phyloP scores from a whole-genome alignment of 768 basidiomycete genomes.

The Collybia sp. region DNA sequence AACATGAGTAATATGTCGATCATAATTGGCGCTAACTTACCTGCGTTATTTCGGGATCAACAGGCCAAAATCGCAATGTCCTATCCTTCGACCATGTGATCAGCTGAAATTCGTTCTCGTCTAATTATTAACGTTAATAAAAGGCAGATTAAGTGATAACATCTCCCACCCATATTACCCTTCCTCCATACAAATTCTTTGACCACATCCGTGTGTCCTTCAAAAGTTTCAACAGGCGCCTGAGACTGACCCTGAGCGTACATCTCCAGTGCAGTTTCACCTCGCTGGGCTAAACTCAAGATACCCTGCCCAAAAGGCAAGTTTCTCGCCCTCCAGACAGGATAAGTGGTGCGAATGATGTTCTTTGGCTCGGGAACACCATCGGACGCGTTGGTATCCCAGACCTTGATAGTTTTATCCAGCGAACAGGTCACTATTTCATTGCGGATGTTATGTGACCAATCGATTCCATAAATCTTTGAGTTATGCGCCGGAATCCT shows the following conservation, averaged over 20 bases:
- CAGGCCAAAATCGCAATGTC: constrained; percentile 87
- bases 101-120: constrained; percentile 49
- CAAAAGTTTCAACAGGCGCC: constrained; percentile 66
- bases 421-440: constrained; percentile 93
- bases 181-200: constrained; percentile 98
- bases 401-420: constrained; percentile 89
- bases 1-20: not conserved
- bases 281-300: constrained; percentile 83
- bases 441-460: constrained; percentile 71
- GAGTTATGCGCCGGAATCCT: constrained; percentile 79
- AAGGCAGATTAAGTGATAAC: constrained; percentile 6
- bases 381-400: constrained; percentile 48
- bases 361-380: constrained; percentile 32
- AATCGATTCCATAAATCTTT: constrained; percentile 97
- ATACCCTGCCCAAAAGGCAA: constrained; percentile 91
- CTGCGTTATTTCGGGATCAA: constrained; percentile 66
- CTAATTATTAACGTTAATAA: not conserved
- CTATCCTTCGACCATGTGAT: constrained; percentile 83
- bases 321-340: constrained; percentile 91
- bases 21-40: constrained; percentile 25
- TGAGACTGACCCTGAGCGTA: constrained; percentile 44
- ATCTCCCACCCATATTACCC: constrained; percentile 43
- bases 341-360: constrained; percentile 72
- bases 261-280: constrained; percentile 82
- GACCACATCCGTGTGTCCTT: constrained; percentile 89